phyloP scores from a whole-genome alignment of 345 rosid species.

The Aquilaria sinensis region DNA sequence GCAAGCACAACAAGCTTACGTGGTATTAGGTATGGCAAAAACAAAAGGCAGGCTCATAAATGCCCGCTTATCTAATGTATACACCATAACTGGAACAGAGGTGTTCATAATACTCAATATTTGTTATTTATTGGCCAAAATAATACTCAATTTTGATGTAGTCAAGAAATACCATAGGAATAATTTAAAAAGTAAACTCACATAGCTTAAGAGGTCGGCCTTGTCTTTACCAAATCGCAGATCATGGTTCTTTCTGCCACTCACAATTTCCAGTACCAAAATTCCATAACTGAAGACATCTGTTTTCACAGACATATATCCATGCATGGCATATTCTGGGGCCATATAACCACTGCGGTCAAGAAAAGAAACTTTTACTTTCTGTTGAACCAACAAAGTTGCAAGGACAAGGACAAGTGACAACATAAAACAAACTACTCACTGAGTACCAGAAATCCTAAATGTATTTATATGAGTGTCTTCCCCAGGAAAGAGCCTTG shows the following conservation, averaged over 20 bases:
- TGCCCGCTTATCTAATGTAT: too few relatives aligned
- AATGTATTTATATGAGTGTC: conserved; percentile 74
- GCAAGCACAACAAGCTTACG: too few relatives aligned
- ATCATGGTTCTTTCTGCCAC: conserved; percentile 80
- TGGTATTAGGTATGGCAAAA: too few relatives aligned
- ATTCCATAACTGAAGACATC: conserved; percentile 91
- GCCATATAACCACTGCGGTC: conserved; percentile 91
- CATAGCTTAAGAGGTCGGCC: conserved; percentile 69
- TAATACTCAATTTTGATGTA: too few relatives aligned
- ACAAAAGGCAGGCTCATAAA: too few relatives aligned
- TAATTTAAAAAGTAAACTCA: conserved; percentile 31
- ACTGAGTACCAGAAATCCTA: conserved; percentile 78
- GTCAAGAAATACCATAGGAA: too few relatives aligned
- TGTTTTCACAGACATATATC: conserved; percentile 69
- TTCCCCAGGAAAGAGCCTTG: conserved; percentile 80
- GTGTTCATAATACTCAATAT: too few relatives aligned
- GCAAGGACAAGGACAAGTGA: background rate
- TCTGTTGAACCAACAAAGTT: background rate
- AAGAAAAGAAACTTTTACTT: conserved; percentile 8
- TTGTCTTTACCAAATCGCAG: conserved; percentile 37
- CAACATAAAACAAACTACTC: conserved; percentile 30
- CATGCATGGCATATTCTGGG: conserved; percentile 83
- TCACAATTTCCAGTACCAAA: conserved; percentile 71
- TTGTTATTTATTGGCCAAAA: too few relatives aligned
- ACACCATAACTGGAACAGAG: too few relatives aligned